Evolutionary conservation across 2,329 filamentous ascomycete species (phyloP).

Genomic region (Penicillium sp.): DNA sequence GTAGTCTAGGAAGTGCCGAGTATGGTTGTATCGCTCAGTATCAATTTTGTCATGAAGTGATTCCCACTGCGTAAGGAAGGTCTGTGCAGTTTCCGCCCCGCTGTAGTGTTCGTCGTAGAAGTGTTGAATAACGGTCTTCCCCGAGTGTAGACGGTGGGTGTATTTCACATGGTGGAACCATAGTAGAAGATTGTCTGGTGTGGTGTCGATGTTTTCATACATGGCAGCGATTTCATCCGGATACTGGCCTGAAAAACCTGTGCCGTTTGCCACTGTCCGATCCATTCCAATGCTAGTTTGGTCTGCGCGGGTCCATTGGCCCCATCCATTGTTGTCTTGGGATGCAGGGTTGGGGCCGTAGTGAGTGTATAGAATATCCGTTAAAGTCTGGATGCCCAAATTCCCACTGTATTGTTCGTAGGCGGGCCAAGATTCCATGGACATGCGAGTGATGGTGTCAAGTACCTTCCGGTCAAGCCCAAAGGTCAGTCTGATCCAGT

Average conservation of each 20-base stretch:
- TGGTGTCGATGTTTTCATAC: conserved; percentile 63
- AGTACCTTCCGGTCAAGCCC: conserved; percentile 56
- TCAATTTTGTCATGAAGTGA: conserved; percentile 59
- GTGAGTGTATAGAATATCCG: conserved; percentile 66
- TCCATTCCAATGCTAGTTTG: conserved; percentile 65
- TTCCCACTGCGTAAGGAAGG: conserved; percentile 56
- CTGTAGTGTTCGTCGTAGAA: conserved; percentile 65
- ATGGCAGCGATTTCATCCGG: conserved; percentile 57
- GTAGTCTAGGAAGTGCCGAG: conserved; percentile 60
- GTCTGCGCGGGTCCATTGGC: conserved; percentile 70
- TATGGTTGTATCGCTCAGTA: conserved; percentile 58
- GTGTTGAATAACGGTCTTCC: conserved; percentile 67
- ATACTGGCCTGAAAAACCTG: conserved; percentile 66
- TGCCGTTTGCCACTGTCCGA: conserved; percentile 66
- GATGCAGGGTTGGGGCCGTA: conserved; percentile 67
- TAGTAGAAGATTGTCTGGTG: conserved; percentile 65
- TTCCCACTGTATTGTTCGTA: conserved; percentile 73
- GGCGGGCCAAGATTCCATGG: conserved; percentile 67
- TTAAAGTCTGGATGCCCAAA: conserved; percentile 67
- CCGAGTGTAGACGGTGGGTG: conserved; percentile 60
- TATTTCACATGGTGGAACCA: conserved; percentile 77
- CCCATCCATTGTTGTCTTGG: conserved; percentile 67
- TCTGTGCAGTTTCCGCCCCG: conserved; percentile 61
- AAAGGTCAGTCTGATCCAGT: conserved; percentile 70
- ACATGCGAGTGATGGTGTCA: conserved; percentile 61